Evolutionary conservation across 1,284 basidiomycete genomes (phyloP).

Genomic region (Veloboletus limbatus): DNA sequence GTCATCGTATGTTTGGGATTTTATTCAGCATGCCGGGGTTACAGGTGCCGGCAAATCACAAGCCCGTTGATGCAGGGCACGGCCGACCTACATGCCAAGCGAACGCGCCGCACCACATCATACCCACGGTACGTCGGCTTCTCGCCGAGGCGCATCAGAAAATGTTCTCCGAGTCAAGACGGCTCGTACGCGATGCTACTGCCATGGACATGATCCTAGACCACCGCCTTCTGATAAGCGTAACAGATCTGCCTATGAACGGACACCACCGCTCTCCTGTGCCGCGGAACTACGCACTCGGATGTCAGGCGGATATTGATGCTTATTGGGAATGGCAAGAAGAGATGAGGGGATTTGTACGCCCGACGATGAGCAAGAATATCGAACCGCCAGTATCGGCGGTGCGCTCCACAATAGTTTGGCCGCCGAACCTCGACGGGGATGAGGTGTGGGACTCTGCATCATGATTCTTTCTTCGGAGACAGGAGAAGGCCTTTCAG

Average conservation of each 20-base stretch:
- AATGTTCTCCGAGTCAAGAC: constrained; percentile 23
- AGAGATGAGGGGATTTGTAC: constrained; percentile 15
- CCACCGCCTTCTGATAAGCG: constrained; percentile 20
- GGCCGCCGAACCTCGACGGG: constrained; percentile 35
- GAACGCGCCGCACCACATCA: neutral
- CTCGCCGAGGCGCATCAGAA: constrained; percentile 31
- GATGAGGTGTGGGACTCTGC: constrained; percentile 23
- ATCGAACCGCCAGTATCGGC: constrained; percentile 38
- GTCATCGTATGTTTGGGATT: neutral
- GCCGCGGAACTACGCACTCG: constrained; percentile 29
- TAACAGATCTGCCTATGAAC: constrained; percentile 10
- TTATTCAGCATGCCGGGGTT: constrained; percentile 12
- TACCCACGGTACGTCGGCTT: constrained; percentile 17
- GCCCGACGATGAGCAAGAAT: constrained; percentile 21
- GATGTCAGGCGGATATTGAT: constrained; percentile 29
- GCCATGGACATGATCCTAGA: constrained; percentile 43
- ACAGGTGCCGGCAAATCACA: constrained; percentile 2
- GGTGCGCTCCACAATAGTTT: constrained; percentile 45
- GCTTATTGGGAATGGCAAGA: constrained; percentile 41
- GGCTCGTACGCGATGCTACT: constrained; percentile 27
- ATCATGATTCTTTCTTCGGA: constrained; percentile 26
- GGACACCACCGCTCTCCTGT: constrained; percentile 7
- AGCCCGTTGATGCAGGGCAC: neutral
- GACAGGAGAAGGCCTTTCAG: constrained; percentile 24
- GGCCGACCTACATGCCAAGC: constrained; percentile 1